Conservation (phyloP, 2,329 filamentous ascomycete species). For the Raffaelea albimanens region DNA sequence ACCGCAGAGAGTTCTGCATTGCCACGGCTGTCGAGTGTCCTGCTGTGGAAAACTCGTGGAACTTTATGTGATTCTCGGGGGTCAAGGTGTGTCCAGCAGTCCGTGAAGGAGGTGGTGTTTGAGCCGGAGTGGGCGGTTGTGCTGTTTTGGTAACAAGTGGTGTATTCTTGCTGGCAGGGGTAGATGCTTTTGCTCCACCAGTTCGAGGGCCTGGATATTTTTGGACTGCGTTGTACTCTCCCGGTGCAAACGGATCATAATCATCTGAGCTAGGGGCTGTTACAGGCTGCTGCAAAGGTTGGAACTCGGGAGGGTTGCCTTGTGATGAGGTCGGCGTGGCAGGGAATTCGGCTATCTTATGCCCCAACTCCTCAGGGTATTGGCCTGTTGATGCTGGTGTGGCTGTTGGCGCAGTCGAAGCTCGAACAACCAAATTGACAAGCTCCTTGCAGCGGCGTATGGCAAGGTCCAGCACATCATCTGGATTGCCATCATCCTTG, state of each 20-base stretch:
- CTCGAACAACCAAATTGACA: conserved; percentile 4
- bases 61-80: conserved; percentile 16
- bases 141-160: not conserved
- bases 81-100: not conserved
- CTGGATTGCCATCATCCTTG: conserved; percentile 30
- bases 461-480: conserved; percentile 34
- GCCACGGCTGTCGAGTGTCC: conserved; percentile 37
- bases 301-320: not conserved
- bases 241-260: conserved; percentile 34
- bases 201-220: not conserved
- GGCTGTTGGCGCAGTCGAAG: not conserved
- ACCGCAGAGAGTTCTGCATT: conserved; percentile 48
- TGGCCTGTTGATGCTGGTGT: too few relatives aligned
- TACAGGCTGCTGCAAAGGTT: conserved; percentile 8
- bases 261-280: conserved; percentile 21
- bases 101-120: conserved; percentile 28
- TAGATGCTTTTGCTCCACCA: too few relatives aligned
- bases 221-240: conserved; percentile 4
- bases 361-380: too few relatives aligned
- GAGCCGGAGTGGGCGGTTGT: conserved; percentile 13
- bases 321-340: conserved; percentile 3
- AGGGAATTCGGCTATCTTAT: not conserved
- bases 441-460: conserved; percentile 32
- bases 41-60: conserved; percentile 34
- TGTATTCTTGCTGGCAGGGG: not conserved